Base-by-base conservation (phyloP, 495 filamentous ascomycete species). In the Penicillium goetzii region DNA sequence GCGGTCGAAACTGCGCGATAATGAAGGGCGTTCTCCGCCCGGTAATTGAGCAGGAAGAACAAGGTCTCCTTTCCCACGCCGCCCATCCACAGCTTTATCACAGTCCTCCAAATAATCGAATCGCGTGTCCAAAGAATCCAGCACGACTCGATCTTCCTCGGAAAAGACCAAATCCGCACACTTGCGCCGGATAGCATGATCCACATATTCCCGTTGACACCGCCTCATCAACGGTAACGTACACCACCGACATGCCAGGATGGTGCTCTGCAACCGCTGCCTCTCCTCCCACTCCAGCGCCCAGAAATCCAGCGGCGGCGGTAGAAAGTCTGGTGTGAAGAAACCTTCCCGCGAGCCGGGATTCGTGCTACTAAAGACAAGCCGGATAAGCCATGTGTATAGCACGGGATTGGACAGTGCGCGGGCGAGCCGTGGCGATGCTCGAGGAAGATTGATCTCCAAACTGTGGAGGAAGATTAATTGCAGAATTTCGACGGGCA, bases 401-500 rank as follows among this genome's bases (percentile, higher is more conserved):
- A 82, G 62, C 1, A 73, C 32, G 4, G 68, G 69, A n/a, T 69
- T 66, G 38, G 78, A 79, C 8, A 82, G 72, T 17, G 69, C 67
- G 30, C 65, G 51, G 34, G 75, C 63, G 30, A 81, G 62, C 34
- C 65, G 59, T 2, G 71, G 67, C 3, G 83, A 84, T 10, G 80
- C 74, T 43, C 76, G 75, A 1, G 83, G 81, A 9, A 87, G 77
- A 55, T 80, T 80, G 55, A 84, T 55, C 65, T 85, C 83, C 33
- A 84, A 66, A 63, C 76, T 73, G 51, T 80, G 67, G 19, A 84
- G 72, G 66, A 85, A 86, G 50, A 86, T 82, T 36, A 69, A 68
- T 66, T 85, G 75, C 10, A 87, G 58, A 25, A 87, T 68, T 65
- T 87, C 85, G 11, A 75, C 76, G 11, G 84, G 85, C 3, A 87